Conservation (phyloP, 2,329 filamentous ascomycete species). For the Westerdykella sp. region DNA sequence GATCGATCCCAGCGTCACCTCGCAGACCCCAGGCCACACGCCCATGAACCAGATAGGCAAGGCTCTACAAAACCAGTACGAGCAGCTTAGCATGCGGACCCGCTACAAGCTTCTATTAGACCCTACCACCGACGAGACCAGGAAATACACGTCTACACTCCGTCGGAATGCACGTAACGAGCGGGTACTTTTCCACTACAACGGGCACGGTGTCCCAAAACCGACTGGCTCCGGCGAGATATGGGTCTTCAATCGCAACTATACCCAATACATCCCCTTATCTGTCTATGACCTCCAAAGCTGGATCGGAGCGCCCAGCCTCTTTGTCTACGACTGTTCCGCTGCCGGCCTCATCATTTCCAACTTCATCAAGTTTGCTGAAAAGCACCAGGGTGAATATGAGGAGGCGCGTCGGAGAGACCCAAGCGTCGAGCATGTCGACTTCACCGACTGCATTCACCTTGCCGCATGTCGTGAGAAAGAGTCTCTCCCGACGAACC, state of each 20-base stretch:
- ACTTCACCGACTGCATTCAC: slow-evolving; percentile 83
- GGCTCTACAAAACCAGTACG: slow-evolving; percentile 91
- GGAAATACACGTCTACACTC: slow-evolving; percentile 88
- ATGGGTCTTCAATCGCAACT: slow-evolving; percentile 99
- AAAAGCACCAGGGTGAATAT: slow-evolving; percentile 91
- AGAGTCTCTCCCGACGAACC: slow-evolving; percentile 92
- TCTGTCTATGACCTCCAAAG: slow-evolving; percentile 91
- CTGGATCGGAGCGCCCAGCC: slow-evolving; percentile 90
- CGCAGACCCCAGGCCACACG: slow-evolving; percentile 64
- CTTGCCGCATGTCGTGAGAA: slow-evolving; percentile 84
- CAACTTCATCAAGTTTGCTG: slow-evolving; percentile 90
- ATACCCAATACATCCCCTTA: slow-evolving; percentile 97
- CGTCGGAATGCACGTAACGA: slow-evolving; percentile 93
- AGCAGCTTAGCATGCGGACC: slow-evolving; percentile 89
- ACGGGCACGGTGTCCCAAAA: slow-evolving; percentile 93
- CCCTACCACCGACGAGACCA: slow-evolving; percentile 93
- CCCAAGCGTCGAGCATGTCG: slow-evolving; percentile 56
- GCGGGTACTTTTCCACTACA: slow-evolving; percentile 95
- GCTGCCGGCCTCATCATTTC: slow-evolving; percentile 91
- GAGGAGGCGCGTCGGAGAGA: slow-evolving; percentile 69
- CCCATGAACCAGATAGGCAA: slow-evolving; percentile 93
- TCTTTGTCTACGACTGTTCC: slow-evolving; percentile 97
- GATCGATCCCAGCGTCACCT: slow-evolving; percentile 81
- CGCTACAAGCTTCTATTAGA: slow-evolving; percentile 96
- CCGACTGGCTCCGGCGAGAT: slow-evolving; percentile 94